Evolutionary conservation across 495 filamentous ascomycete genomes (phyloP), one percentile per base, ranked within the genome.

Genomic region (Tetracladium marchalianum): DNA sequence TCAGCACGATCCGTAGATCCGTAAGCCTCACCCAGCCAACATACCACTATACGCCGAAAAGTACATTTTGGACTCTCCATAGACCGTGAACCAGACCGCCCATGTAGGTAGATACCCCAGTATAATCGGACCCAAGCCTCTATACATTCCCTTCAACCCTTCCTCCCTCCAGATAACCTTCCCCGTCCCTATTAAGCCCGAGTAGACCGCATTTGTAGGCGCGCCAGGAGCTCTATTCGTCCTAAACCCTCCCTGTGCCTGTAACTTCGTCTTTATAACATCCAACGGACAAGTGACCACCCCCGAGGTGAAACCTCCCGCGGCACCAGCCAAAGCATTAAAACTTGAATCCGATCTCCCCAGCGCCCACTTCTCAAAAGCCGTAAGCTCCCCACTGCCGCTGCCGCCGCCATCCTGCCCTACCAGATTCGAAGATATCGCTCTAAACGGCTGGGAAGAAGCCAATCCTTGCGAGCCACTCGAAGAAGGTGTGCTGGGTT

Each of bases 261-360:
- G 92, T 42, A 99, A 65, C 62, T 95, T 96, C 38, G 92, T 99
- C 68, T 99, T 99, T 59, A 99, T 97, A 42, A 99, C 92, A 72
- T 99, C 92, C 44, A 99, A 77, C 15, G 92, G 92, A 60, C 92
- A 99, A 36, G 92, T 97, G 52, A 96, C 87, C 35, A 97, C 77
- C 7, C 92, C 92, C 4, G 89, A 94, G 5, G 84, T 85, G 50
- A 95, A 83, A 44, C 92, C 92, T 41, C 89, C 90, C 33, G 82
- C 71, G 9, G 87, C 93, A 37, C 92, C 92, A 33, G 87, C 79
- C 35, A 96, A 69, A 37, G 85, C 71, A 51, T 76, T 69, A 55
- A 80, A 72, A 41, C 68, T 67, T 13, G 70, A 65, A 39, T 72
- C 63, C 31, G 70, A 70, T 39, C 71, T 72, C 19, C 40, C 18